Percentiles rank a stretch among this genome's conserved stretches.
Evolutionary conservation across 306 rosid species (phyloP).

Genomic region (Malus orientalis): DNA sequence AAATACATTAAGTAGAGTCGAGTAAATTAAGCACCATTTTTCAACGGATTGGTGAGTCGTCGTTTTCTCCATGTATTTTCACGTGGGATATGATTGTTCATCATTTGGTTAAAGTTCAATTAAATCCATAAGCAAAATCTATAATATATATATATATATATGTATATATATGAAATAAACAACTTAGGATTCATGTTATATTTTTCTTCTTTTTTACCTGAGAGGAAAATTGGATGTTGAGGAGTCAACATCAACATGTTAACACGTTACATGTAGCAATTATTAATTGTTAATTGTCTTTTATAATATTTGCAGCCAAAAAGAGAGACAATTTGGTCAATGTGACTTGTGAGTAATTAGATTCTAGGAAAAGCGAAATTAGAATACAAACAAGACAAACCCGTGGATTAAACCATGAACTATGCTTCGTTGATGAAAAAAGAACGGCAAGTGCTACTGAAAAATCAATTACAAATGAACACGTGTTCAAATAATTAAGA

Average conservation of each 20-base stretch:
- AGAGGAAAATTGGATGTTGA: not conserved
- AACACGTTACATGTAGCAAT: not conserved
- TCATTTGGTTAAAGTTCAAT: not conserved
- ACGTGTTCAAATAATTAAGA: no score
- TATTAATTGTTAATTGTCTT: not conserved
- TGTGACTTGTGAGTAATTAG: not conserved
- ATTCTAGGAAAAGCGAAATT: not conserved
- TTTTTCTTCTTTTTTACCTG: not conserved
- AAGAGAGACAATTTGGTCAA: not conserved
- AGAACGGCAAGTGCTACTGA: no score
- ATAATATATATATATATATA: not conserved
- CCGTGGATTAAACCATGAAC: not conserved
- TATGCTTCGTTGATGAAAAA: no score
- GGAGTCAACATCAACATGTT: not conserved
- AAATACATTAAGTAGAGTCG: not conserved
- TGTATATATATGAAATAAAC: not conserved
- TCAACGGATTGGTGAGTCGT: not conserved
- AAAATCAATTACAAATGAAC: no score
- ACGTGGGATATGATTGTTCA: not conserved
- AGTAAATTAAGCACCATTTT: not conserved
- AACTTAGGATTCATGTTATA: not conserved
- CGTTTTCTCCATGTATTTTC: not conserved
- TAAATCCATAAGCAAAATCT: not conserved
- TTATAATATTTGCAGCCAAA: not conserved
- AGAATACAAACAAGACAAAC: not conserved